These are phyloP conservation scores for Amanita subjunquillea DNA, from an alignment of 768 basidiomycete genomes.

Conservation along the genomic window DNA sequence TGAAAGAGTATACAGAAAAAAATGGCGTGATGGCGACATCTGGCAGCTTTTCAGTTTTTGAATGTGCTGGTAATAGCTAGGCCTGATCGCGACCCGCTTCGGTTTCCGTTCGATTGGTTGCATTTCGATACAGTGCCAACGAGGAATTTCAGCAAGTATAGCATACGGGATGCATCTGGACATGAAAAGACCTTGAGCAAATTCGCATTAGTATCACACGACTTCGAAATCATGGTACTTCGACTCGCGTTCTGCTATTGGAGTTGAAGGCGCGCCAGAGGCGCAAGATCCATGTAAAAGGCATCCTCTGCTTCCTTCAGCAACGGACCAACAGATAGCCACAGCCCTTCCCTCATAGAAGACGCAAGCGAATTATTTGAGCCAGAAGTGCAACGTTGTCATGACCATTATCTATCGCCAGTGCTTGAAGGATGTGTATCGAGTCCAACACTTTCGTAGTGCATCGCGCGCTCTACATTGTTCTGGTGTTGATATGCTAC, in stretches of 20 bases:
- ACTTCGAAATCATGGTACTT: conserved; percentile 11
- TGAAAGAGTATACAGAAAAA: conserved; percentile 32
- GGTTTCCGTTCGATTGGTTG: conserved; percentile 67
- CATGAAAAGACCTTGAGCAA: conserved; percentile 29
- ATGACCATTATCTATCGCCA: conserved; percentile 22
- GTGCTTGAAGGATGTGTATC: conserved; percentile 22
- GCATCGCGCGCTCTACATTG: conserved; percentile 43
- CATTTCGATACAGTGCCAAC: conserved; percentile 58
- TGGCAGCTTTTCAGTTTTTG: background rate
- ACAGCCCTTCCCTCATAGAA: conserved; percentile 44
- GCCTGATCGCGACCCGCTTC: conserved; percentile 56
- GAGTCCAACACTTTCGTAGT: conserved; percentile 18
- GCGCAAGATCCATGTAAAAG: conserved; percentile 28
- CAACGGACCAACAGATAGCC: conserved; percentile 39
- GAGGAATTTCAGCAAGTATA: conserved; percentile 58
- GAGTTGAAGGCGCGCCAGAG: background rate
- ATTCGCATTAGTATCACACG: conserved; percentile 9
- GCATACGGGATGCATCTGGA: conserved; percentile 55
- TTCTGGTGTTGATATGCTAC: conserved; percentile 35
- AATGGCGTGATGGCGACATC: background rate
- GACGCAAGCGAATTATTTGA: conserved; percentile 44
- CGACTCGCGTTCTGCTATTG: conserved; percentile 17
- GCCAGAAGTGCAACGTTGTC: conserved; percentile 36
- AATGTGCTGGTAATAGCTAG: conserved; percentile 29
- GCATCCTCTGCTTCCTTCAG: conserved; percentile 38